These are phyloP conservation scores for Apophysomyces sp. DNA, from an alignment of 371 early-diverging fungal species.

Conservation along the genomic window DNA sequence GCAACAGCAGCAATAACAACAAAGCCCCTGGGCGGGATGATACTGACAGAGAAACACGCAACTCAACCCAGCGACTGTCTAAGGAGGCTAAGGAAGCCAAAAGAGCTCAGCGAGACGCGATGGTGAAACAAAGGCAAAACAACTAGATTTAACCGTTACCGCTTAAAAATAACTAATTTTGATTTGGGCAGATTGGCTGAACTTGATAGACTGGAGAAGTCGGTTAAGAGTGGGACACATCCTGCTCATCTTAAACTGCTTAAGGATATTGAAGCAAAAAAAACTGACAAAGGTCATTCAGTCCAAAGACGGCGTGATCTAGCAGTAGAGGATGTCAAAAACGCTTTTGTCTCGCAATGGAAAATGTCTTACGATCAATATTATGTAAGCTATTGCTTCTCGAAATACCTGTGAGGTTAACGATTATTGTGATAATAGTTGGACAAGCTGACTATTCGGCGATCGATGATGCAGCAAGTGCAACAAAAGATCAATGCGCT, in stretches of 20 bases:
- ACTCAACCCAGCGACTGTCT: conserved; percentile 19
- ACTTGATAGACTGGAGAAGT: conserved; percentile 1
- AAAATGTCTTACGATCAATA: conserved; percentile 4
- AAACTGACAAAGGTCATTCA: not conserved
- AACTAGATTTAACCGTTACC: not conserved
- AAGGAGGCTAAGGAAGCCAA: conserved; percentile 30
- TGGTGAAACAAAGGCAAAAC: conserved; percentile 21
- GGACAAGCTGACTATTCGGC: not conserved
- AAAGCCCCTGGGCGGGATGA: conserved; percentile 7
- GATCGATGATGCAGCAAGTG: conserved; percentile 9
- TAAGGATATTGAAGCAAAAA: conserved; percentile 5
- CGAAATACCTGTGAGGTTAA: not conserved
- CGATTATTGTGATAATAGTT: not conserved
- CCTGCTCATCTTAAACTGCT: conserved; percentile 2
- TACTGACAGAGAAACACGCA: conserved; percentile 26
- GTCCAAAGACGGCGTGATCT: conserved; percentile 13
- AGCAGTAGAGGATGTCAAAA: not conserved
- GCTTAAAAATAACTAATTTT: not conserved
- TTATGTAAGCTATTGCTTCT: not conserved
- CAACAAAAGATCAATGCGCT: conserved; percentile 12
- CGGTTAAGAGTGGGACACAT: not conserved
- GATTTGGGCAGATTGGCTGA: conserved; percentile 1
- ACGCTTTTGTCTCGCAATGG: not conserved
- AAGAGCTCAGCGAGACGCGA: conserved; percentile 21
- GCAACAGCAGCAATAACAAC: not conserved